A percentile compares a stretch with the other conserved stretches of the same genome.
Evolutionary conservation across 352 stramenopile genomes (phyloP).

Genomic region (Pythium dissotocum): DNA sequence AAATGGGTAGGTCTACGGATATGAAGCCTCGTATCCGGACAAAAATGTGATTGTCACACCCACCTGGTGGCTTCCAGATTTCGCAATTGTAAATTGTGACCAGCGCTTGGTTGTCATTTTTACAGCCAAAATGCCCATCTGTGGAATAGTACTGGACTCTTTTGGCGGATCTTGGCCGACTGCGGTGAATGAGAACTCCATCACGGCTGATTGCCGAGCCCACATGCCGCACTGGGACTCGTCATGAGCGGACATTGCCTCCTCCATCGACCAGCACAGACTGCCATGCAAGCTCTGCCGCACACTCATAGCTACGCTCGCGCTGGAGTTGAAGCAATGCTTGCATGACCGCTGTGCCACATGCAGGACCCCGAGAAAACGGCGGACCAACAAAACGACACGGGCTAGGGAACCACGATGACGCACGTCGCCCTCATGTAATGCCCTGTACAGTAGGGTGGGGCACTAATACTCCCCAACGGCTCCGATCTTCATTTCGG

Average conservation of each 20-base stretch:
- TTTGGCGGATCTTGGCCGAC: background rate
- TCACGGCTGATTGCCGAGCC: background rate
- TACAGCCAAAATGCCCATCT: conserved; percentile 1
- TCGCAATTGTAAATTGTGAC: background rate
- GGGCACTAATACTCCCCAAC: background rate
- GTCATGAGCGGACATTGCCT: background rate
- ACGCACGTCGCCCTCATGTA: background rate
- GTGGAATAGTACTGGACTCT: conserved; percentile 1
- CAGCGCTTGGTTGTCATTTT: background rate
- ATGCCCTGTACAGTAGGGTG: background rate
- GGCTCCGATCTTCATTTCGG: background rate
- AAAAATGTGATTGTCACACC: conserved; percentile 6
- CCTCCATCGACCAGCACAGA: background rate
- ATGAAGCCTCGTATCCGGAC: background rate
- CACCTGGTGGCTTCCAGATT: conserved; percentile 5
- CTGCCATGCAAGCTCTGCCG: background rate
- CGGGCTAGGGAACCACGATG: conserved; percentile 13
- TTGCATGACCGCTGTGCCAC: background rate
- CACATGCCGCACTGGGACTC: background rate
- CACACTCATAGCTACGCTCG: background rate
- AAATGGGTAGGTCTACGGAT: conserved; percentile 2
- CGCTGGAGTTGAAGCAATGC: background rate
- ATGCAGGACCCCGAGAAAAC: background rate
- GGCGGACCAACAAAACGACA: conserved; percentile 3
- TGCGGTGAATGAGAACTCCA: background rate